phyloP scores from a whole-genome alignment of 140 eudicot species.

The Erigeron philadelphicus region DNA sequence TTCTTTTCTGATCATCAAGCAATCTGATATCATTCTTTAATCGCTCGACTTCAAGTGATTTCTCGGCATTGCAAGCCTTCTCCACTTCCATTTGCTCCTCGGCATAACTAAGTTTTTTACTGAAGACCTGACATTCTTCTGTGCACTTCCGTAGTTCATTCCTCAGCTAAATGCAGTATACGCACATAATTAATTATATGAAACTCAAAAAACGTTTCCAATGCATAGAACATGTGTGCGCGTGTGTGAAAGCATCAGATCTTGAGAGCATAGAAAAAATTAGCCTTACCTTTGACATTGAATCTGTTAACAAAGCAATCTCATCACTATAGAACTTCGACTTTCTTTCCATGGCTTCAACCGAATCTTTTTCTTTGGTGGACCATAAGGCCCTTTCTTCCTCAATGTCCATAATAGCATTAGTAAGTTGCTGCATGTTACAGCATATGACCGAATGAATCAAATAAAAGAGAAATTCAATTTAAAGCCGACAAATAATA shows the following conservation, averaged over 20 bases:
- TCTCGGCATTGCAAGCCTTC: slow-evolving; percentile 46
- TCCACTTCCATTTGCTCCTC: slow-evolving; percentile 52
- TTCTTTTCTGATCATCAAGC: slow-evolving; percentile 35
- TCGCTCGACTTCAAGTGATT: slow-evolving; percentile 42
- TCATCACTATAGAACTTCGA: slow-evolving; percentile 43
- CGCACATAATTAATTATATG: slow-evolving; percentile 2
- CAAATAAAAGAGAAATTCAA: background rate
- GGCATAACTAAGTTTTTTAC: slow-evolving; percentile 30
- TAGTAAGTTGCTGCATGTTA: slow-evolving; percentile 78
- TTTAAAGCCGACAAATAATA: slow-evolving; percentile 6
- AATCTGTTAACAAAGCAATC: slow-evolving; percentile 41
- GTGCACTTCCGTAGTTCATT: slow-evolving; percentile 46
- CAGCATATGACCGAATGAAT: slow-evolving; percentile 10
- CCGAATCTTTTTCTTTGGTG: slow-evolving; percentile 67
- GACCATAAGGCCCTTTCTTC: slow-evolving; percentile 88
- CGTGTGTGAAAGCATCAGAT: background rate
- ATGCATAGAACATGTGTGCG: background rate
- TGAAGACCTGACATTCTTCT: slow-evolving; percentile 45
- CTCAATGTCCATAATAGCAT: slow-evolving; percentile 79
- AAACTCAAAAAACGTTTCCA: background rate
- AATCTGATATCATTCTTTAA: slow-evolving; percentile 40
- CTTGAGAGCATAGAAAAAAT: background rate
- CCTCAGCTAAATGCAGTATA: slow-evolving; percentile 38
- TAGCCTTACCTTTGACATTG: slow-evolving; percentile 54
- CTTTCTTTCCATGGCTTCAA: slow-evolving; percentile 59